Evolutionary conservation across 345 rosid species (phyloP).

Genomic region (Microthlaspi erraticum): DNA sequence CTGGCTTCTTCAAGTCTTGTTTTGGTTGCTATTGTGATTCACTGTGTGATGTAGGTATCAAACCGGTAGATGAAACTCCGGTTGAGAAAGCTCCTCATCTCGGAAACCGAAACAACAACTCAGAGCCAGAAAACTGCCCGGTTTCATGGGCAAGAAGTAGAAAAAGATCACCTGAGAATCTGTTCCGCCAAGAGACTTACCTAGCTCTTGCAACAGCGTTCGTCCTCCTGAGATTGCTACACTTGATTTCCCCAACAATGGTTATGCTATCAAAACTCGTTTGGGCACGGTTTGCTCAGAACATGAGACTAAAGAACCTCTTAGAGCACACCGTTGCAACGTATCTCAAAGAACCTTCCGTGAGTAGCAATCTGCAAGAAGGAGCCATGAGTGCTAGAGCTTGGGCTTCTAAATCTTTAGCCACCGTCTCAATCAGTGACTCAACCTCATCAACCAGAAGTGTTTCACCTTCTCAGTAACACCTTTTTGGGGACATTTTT

Average conservation of each 20-base stretch:
- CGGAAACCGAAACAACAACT: slow-evolving; percentile 48
- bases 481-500: neutral
- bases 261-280: slow-evolving; percentile 44
- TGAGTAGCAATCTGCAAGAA: slow-evolving; percentile 79
- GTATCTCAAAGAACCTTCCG: slow-evolving; percentile 67
- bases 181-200: slow-evolving; percentile 75
- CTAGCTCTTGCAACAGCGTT: slow-evolving; percentile 72
- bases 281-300: slow-evolving; percentile 52
- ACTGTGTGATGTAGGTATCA: slow-evolving; percentile 16
- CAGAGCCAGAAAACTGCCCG: slow-evolving; percentile 74
- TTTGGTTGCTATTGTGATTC: neutral
- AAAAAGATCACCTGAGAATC: slow-evolving; percentile 69
- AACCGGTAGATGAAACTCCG: slow-evolving; percentile 41
- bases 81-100: slow-evolving; percentile 48
- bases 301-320: slow-evolving; percentile 51
- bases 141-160: slow-evolving; percentile 74
- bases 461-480: slow-evolving; percentile 19
- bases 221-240: slow-evolving; percentile 65
- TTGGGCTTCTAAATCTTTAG: slow-evolving; percentile 94
- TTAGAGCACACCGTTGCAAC: slow-evolving; percentile 58
- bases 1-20: neutral
- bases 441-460: slow-evolving; percentile 61
- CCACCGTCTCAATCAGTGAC: slow-evolving; percentile 79
- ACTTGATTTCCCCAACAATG: slow-evolving; percentile 58
- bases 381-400: slow-evolving; percentile 80